Evolutionary conservation across 192 early-diverging fungal genomes (phyloP).

Genomic region (Coemansia asiatica): DNA sequence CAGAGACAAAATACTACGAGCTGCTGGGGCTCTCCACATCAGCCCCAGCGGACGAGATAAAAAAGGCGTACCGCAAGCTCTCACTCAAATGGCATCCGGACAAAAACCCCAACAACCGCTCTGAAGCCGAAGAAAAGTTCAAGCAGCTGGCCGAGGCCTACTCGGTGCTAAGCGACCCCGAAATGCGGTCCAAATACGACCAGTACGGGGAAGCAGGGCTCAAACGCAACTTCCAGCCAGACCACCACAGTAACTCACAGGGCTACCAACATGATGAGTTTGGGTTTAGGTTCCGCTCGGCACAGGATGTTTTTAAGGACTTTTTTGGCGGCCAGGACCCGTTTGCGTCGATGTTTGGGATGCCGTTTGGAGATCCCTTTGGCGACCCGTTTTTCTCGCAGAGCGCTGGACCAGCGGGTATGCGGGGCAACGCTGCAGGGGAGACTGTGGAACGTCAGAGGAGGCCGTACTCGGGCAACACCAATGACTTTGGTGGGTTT

Average conservation of each 20-base stretch:
- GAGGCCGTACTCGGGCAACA: slow-evolving; percentile 33
- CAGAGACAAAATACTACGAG: slow-evolving; percentile 64
- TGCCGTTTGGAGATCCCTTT: slow-evolving; percentile 41
- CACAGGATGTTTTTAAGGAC: slow-evolving; percentile 50
- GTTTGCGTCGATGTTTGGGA: slow-evolving; percentile 42
- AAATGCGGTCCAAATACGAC: slow-evolving; percentile 44
- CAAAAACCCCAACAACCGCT: slow-evolving; percentile 55
- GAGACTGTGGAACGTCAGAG: slow-evolving; percentile 33
- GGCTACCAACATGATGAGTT: background rate
- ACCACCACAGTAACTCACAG: slow-evolving; percentile 7
- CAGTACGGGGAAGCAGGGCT: slow-evolving; percentile 47
- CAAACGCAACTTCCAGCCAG: slow-evolving; percentile 38
- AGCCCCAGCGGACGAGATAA: slow-evolving; percentile 69
- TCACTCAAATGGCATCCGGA: slow-evolving; percentile 75
- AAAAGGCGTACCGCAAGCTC: slow-evolving; percentile 71
- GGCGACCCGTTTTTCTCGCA: slow-evolving; percentile 43
- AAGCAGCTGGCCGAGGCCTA: slow-evolving; percentile 56
- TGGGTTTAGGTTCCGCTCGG: slow-evolving; percentile 37
- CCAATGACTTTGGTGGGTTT: background rate
- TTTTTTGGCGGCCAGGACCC: slow-evolving; percentile 53
- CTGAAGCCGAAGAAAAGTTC: slow-evolving; percentile 50
- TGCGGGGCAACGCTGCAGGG: slow-evolving; percentile 9
- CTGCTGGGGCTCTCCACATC: slow-evolving; percentile 62
- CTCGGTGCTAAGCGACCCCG: slow-evolving; percentile 50
- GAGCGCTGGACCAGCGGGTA: slow-evolving; percentile 14